Conservation (phyloP, 148 eudicot genomes). For the Selenicereus undatus region DNA sequence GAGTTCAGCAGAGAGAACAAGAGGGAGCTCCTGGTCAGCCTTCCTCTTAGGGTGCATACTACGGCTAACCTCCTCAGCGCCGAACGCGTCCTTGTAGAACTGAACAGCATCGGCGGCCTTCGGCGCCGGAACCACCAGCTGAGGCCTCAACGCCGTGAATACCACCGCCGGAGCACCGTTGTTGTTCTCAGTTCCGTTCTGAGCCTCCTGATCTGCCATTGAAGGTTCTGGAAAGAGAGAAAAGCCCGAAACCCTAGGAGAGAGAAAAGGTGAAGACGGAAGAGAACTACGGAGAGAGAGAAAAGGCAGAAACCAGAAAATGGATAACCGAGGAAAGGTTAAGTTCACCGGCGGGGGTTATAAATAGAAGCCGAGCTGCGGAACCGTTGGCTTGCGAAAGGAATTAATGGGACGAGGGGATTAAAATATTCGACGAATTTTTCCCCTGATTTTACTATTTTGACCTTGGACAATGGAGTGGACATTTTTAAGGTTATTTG, state of each 20-base stretch:
- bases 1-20: slow-evolving; percentile 64
- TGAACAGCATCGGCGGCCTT: slow-evolving; percentile 67
- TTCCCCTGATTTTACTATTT: not conserved
- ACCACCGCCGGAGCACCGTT: slow-evolving; percentile 26
- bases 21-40: slow-evolving; percentile 77
- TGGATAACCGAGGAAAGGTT: no score
- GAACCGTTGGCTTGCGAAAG: slow-evolving; percentile 29
- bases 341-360: slow-evolving; percentile 6
- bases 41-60: slow-evolving; percentile 65
- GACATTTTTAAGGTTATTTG: no score
- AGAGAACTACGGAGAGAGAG: not conserved
- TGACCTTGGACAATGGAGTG: no score
- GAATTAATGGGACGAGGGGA: not conserved
- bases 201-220: slow-evolving; percentile 46
- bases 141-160: slow-evolving; percentile 57
- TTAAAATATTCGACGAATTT: not conserved
- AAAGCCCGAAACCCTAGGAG: slow-evolving; percentile 29
- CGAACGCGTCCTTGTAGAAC: slow-evolving; percentile 87
- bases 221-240: not conserved
- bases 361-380: slow-evolving; percentile 42
- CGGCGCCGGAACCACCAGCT: slow-evolving; percentile 54
- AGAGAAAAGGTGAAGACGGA: slow-evolving; percentile 36
- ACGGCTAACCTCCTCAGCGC: slow-evolving; percentile 67
- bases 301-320: not conserved
- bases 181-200: slow-evolving; percentile 30